phyloP scores from a whole-genome alignment of 345 rosid genomes.

The Adansonia digitata region DNA sequence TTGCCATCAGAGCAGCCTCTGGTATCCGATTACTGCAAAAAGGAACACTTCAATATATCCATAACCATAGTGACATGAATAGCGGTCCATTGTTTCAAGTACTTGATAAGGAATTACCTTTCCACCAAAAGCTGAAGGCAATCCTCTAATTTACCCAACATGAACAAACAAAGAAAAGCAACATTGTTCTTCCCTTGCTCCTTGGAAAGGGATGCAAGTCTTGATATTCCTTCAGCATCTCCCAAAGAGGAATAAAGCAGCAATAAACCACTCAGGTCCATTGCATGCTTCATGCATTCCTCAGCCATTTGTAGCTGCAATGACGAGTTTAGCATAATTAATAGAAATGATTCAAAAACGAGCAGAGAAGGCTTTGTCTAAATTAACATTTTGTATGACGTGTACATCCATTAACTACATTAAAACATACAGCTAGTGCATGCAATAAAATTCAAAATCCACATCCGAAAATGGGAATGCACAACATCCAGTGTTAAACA shows the following conservation, averaged over 20 bases:
- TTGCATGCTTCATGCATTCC: conserved; percentile 85
- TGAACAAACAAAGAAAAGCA: conserved; percentile 83
- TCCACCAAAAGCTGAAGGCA: conserved; percentile 91
- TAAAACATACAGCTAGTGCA: background rate
- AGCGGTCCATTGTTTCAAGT: conserved; percentile 1
- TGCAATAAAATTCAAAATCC: background rate
- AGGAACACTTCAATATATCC: conserved; percentile 19
- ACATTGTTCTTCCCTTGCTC: conserved; percentile 98
- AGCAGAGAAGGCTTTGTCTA: background rate
- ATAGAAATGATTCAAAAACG: background rate
- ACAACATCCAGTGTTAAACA: background rate
- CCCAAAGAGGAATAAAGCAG: conserved; percentile 94
- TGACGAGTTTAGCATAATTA: background rate
- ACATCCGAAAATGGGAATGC: background rate
- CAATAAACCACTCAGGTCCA: conserved; percentile 95
- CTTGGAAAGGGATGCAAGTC: conserved; percentile 80
- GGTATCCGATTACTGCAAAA: conserved; percentile 93
- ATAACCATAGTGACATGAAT: conserved; percentile 5
- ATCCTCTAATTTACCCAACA: conserved; percentile 91
- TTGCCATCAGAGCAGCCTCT: conserved; percentile 98
- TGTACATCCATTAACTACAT: background rate
- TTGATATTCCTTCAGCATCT: conserved; percentile 82
- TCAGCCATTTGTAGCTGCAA: conserved; percentile 96
- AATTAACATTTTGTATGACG: background rate
- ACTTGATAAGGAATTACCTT: conserved; percentile 44